A percentile compares a stretch with the other conserved stretches of the same genome.
Evolutionary conservation across 495 filamentous ascomycete species (phyloP).

Genomic region (Apiosordaria backusii): DNA sequence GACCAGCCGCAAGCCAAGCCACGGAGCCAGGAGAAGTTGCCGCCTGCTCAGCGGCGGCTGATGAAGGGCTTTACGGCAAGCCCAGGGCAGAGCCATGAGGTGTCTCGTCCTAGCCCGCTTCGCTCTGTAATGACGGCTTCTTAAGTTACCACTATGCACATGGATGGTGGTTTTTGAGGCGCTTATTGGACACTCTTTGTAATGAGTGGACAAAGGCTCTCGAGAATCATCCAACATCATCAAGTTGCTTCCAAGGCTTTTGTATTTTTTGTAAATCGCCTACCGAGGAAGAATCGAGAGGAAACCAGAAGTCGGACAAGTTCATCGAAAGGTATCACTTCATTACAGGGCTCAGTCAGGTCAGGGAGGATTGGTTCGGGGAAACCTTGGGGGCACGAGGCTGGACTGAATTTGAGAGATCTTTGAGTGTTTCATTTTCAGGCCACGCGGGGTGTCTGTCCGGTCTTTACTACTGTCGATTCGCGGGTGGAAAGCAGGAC

Average conservation of each 20-base stretch:
- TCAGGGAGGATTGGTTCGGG: slow-evolving; percentile 16
- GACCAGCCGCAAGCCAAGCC: slow-evolving; percentile 33
- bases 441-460: slow-evolving; percentile 25
- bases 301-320: slow-evolving; percentile 29
- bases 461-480: slow-evolving; percentile 26
- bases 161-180: slow-evolving; percentile 14
- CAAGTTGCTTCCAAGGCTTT: neutral
- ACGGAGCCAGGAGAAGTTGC: slow-evolving; percentile 37
- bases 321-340: slow-evolving; percentile 11
- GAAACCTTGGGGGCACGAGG: slow-evolving; percentile 15
- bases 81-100: slow-evolving; percentile 37
- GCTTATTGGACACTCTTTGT: neutral
- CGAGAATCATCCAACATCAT: neutral
- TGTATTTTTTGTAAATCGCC: slow-evolving; percentile 18
- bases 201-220: slow-evolving; percentile 19
- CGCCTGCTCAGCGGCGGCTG: slow-evolving; percentile 39
- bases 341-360: slow-evolving; percentile 30
- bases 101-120: slow-evolving; percentile 55
- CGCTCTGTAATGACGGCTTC: slow-evolving; percentile 56
- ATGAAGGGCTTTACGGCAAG: slow-evolving; percentile 39
- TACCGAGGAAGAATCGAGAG: slow-evolving; percentile 7
- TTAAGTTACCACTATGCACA: slow-evolving; percentile 41
- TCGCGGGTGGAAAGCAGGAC: slow-evolving; percentile 14
- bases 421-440: slow-evolving; percentile 9
- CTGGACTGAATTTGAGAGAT: slow-evolving; percentile 7